phyloP scores from a whole-genome alignment of 345 rosid genomes.

The Rubroshorea leprosula region DNA sequence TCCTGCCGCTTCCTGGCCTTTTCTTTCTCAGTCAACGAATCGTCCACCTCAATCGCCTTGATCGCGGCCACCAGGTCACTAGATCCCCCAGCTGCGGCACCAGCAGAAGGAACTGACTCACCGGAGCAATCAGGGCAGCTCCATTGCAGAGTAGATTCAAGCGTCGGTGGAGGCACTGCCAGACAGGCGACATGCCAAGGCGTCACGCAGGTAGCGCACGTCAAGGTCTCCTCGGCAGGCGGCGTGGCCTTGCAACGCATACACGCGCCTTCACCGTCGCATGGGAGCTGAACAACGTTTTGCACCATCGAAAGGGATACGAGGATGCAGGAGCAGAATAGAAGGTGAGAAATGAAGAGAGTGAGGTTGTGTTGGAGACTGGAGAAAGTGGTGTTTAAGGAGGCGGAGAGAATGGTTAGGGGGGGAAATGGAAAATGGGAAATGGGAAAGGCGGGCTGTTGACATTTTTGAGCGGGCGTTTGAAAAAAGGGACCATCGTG shows the following conservation, averaged over 20 bases:
- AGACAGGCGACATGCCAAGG: conserved; percentile 63
- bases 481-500: too few species aligned
- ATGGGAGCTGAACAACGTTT: not conserved
- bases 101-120: not conserved
- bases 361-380: not conserved
- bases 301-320: not conserved
- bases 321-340: not conserved
- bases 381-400: not conserved
- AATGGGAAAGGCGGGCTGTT: too few species aligned
- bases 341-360: not conserved
- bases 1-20: conserved; percentile 53
- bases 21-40: conserved; percentile 36
- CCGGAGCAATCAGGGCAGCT: conserved; percentile 52
- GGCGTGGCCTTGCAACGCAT: conserved; percentile 33
- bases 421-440: too few species aligned
- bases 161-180: conserved; percentile 25
- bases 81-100: conserved; percentile 8
- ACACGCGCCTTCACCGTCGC: not conserved
- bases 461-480: too few species aligned
- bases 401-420: too few species aligned
- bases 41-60: conserved; percentile 47
- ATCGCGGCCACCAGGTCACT: conserved; percentile 43
- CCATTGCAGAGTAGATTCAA: conserved; percentile 37
- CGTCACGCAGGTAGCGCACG: conserved; percentile 51
- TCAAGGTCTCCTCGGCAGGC: conserved; percentile 36